A percentile compares a stretch with the other conserved stretches of the same genome.
Evolutionary conservation across 441 rosid genomes (phyloP).

Genomic region (Biscutella laevigata): DNA sequence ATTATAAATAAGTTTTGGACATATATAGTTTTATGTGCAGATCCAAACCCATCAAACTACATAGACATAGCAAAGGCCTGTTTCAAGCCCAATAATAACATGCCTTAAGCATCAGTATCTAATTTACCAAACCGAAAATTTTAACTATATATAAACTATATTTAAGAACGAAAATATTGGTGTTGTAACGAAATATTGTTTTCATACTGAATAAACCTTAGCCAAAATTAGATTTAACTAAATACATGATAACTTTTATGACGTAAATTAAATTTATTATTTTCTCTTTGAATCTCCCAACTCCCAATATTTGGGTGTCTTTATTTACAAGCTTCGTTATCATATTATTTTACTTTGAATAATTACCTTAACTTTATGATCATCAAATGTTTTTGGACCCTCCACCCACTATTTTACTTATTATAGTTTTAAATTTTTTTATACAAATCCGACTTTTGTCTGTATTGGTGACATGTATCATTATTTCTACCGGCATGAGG

Average conservation of each 20-base stretch:
- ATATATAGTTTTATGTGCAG: too few relatives aligned
- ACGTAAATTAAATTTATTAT: conserved; percentile 11
- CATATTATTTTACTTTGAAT: conserved; percentile 21
- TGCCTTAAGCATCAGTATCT: too few relatives aligned
- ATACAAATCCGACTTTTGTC: conserved; percentile 1
- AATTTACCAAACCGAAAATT: too few relatives aligned
- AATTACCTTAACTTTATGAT: conserved; percentile 25
- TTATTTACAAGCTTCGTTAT: conserved; percentile 22
- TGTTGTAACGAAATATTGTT: too few relatives aligned
- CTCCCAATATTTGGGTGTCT: conserved; percentile 16
- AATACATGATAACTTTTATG: conserved; percentile 14
- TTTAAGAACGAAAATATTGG: too few relatives aligned
- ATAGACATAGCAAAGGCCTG: background rate
- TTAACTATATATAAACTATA: too few relatives aligned
- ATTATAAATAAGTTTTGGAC: too few relatives aligned
- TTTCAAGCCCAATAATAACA: conserved; percentile 17
- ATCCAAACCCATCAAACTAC: background rate
- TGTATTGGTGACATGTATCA: conserved; percentile 23
- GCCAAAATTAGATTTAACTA: too few relatives aligned
- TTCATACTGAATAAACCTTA: background rate
- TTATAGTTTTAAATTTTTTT: conserved; percentile 7
- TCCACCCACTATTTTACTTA: conserved; percentile 31
- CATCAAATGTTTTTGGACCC: conserved; percentile 37
- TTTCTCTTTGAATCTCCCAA: background rate
- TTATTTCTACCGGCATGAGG: conserved; percentile 12